Conservation (phyloP, 2,329 filamentous ascomycete genomes). For the Cladorrhinum sp. region DNA sequence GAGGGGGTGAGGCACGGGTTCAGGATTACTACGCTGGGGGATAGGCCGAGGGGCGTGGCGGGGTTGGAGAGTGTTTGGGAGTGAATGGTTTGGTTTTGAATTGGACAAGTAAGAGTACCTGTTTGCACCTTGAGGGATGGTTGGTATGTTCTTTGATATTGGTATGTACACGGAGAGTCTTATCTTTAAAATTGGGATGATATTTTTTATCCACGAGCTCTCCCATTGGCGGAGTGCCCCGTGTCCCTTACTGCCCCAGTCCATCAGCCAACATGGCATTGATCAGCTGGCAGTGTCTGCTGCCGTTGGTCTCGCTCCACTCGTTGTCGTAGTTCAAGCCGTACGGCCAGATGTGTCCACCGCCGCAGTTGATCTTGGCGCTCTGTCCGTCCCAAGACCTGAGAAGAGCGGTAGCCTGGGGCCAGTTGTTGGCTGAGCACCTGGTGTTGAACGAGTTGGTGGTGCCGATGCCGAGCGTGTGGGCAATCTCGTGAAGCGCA, state of each 20-base stretch:
- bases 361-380: conserved; percentile 40
- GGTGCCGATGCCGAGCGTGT: conserved; percentile 47
- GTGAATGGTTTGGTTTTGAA: no score
- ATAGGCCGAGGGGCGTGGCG: conserved; percentile 37
- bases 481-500: conserved; percentile 47
- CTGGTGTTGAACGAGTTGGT: conserved; percentile 38
- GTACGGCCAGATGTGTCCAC: conserved; percentile 41
- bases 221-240: no score
- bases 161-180: no score
- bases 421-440: conserved; percentile 42
- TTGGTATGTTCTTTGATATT: no score
- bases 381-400: conserved; percentile 39
- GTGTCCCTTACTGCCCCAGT: conserved; percentile 27
- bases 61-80: conserved; percentile 39
- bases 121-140: no score
- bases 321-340: conserved; percentile 44
- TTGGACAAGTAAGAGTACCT: no score
- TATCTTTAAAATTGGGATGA: no score
- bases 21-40: conserved; percentile 39
- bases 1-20: conserved; percentile 42
- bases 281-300: conserved; percentile 42
- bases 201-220: no score
- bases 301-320: conserved; percentile 43
- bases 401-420: conserved; percentile 39
- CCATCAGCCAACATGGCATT: conserved; percentile 46